A percentile compares a stretch with the other conserved stretches of the same genome.
These are phyloP conservation scores for Alternaria arborescens DNA, from an alignment of 2,329 filamentous ascomycete species.

Conservation along the genomic window DNA sequence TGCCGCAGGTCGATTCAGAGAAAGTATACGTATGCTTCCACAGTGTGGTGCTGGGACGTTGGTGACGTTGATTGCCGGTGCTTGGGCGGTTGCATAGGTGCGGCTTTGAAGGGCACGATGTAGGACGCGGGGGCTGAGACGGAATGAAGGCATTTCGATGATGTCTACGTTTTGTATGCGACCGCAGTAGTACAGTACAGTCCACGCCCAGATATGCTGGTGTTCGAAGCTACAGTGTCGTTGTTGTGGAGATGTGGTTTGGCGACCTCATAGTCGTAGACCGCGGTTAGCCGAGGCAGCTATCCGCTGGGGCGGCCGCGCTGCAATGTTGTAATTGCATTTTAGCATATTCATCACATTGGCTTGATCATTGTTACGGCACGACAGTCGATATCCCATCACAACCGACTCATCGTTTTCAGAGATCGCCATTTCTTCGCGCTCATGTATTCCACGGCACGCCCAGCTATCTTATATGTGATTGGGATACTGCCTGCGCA, in stretches of 20 bases:
- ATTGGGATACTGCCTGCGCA: no score
- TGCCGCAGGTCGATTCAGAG: constrained; percentile 82
- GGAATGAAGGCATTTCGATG: constrained; percentile 35
- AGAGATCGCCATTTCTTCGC: no score
- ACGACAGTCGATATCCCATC: no score
- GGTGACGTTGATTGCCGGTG: constrained; percentile 71
- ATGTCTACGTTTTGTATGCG: neutral
- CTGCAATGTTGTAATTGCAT: neutral
- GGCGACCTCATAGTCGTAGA: constrained; percentile 15
- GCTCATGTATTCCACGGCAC: no score
- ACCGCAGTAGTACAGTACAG: neutral
- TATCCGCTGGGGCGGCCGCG: neutral
- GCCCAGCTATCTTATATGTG: no score
- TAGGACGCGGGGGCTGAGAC: constrained; percentile 30
- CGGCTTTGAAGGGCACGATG: constrained; percentile 37
- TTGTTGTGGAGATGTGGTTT: constrained; percentile 2
- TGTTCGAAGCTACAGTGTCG: constrained; percentile 3
- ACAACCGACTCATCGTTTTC: no score
- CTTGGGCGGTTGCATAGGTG: constrained; percentile 55
- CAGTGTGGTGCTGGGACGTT: constrained; percentile 79
- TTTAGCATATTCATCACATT: neutral
- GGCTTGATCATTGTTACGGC: neutral
- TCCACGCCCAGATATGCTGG: neutral
- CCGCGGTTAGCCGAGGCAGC: constrained; percentile 28
- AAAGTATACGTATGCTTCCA: constrained; percentile 86